These are phyloP conservation scores for Leptographium lundbergii DNA, from an alignment of 2,329 filamentous ascomycete species.

Conservation along the genomic window DNA sequence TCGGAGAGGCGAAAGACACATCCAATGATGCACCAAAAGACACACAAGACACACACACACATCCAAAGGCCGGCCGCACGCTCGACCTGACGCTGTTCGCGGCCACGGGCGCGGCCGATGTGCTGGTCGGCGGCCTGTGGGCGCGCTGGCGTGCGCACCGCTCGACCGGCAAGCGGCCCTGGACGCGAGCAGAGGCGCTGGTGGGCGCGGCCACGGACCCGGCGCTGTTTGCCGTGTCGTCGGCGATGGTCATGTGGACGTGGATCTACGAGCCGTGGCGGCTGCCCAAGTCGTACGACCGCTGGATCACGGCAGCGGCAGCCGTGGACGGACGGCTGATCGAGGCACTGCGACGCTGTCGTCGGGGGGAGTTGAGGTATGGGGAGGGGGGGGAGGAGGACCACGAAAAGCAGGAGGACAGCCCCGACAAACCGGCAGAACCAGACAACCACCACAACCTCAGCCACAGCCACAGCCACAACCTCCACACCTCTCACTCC, in stretches of 20 bases:
- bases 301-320: constrained; percentile 71
- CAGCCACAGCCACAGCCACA: too few species aligned
- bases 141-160: constrained; percentile 32
- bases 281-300: constrained; percentile 61
- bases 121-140: constrained; percentile 56
- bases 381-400: too few species aligned
- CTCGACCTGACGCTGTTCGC: constrained; percentile 76
- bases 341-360: constrained; percentile 56
- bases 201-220: constrained; percentile 46
- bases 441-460: too few species aligned
- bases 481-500: too few species aligned
- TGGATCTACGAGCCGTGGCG: constrained; percentile 68
- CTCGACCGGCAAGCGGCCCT: constrained; percentile 26
- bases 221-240: constrained; percentile 57
- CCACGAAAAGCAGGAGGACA: constrained; percentile 42
- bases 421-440: constrained; percentile 50
- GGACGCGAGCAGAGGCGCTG: constrained; percentile 32
- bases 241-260: constrained; percentile 73
- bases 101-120: constrained; percentile 57
- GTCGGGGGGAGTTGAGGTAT: constrained; percentile 53
- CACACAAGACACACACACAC: constrained; percentile 1
- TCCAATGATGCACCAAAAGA: background rate
- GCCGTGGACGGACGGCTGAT: constrained; percentile 64
- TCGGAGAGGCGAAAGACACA: background rate
- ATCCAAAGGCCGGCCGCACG: constrained; percentile 49